Evolutionary conservation across 352 stramenopile species (phyloP).

Genomic region (Globisporangium okanoganense): DNA sequence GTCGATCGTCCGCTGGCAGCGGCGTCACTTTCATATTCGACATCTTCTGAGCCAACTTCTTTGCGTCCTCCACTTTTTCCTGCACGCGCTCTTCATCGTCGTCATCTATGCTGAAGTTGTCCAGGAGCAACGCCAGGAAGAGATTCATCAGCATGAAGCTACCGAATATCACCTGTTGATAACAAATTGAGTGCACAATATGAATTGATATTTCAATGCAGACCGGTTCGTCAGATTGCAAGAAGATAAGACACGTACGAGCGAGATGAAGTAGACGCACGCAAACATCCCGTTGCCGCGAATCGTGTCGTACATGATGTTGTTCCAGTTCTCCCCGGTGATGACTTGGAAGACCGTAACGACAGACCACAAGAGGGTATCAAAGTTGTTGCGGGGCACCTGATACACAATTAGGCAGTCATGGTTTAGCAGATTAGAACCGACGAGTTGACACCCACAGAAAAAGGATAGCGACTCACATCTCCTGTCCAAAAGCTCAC

Average conservation of each 20-base stretch:
- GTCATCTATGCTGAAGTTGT: slow-evolving; percentile 86
- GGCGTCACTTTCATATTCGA: slow-evolving; percentile 52
- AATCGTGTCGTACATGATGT: slow-evolving; percentile 92
- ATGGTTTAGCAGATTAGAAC: too few species aligned
- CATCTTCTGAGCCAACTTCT: slow-evolving; percentile 50
- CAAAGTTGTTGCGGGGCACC: slow-evolving; percentile 86
- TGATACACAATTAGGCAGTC: slow-evolving; percentile 10
- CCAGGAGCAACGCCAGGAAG: slow-evolving; percentile 91
- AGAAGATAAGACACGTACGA: slow-evolving; percentile 34
- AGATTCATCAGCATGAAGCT: slow-evolving; percentile 93
- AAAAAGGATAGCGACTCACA: too few species aligned
- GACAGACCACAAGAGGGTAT: slow-evolving; percentile 73
- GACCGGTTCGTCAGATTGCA: background rate
- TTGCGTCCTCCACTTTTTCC: slow-evolving; percentile 48
- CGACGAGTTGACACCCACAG: too few species aligned
- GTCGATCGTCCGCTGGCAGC: slow-evolving; percentile 16
- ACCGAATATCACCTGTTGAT: slow-evolving; percentile 75
- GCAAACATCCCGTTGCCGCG: slow-evolving; percentile 61
- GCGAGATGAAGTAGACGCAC: slow-evolving; percentile 84
- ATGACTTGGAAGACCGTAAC: slow-evolving; percentile 93
- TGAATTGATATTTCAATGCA: background rate
- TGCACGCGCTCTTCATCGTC: slow-evolving; percentile 34
- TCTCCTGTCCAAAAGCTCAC: slow-evolving; percentile 60
- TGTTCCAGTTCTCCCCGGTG: slow-evolving; percentile 94
- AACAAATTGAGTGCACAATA: background rate